phyloP scores from a whole-genome alignment of 2,329 filamentous ascomycete genomes.

The Corinectria fuckeliana region DNA sequence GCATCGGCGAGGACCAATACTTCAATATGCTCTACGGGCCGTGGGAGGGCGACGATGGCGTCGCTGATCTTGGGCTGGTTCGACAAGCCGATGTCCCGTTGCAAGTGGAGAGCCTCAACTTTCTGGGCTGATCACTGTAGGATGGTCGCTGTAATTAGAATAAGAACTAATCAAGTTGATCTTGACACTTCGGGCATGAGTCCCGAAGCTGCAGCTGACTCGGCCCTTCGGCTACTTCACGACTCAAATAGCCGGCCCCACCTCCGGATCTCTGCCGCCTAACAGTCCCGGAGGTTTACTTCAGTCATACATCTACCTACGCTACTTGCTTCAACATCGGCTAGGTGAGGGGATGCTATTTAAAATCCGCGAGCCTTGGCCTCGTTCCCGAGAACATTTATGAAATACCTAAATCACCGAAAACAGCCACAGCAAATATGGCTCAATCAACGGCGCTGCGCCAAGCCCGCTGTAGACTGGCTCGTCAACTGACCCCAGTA shows the following conservation, averaged over 20 bases:
- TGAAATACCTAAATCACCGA: neutral
- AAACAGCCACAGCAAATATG: neutral
- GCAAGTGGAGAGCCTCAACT: conserved; percentile 39
- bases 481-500: conserved; percentile 10
- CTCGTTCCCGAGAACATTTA: no score
- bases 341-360: neutral
- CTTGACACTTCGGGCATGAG: neutral
- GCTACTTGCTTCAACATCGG: neutral
- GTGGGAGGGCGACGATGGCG: conserved; percentile 45
- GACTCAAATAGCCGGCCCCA: conserved; percentile 17
- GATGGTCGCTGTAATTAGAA: no score
- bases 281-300: neutral
- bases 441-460: neutral
- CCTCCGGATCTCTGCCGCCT: conserved; percentile 13
- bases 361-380: neutral
- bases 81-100: conserved; percentile 42
- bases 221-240: conserved; percentile 23
- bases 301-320: neutral
- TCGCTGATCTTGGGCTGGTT: conserved; percentile 44
- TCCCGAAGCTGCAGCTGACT: neutral
- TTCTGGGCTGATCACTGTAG: conserved; percentile 40
- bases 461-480: conserved; percentile 10
- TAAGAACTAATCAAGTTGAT: no score
- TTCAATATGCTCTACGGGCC: conserved; percentile 44
- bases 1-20: conserved; percentile 48